Evolutionary conservation across 1,284 basidiomycete species (phyloP).

Genomic region (Trichosporon asahii): DNA sequence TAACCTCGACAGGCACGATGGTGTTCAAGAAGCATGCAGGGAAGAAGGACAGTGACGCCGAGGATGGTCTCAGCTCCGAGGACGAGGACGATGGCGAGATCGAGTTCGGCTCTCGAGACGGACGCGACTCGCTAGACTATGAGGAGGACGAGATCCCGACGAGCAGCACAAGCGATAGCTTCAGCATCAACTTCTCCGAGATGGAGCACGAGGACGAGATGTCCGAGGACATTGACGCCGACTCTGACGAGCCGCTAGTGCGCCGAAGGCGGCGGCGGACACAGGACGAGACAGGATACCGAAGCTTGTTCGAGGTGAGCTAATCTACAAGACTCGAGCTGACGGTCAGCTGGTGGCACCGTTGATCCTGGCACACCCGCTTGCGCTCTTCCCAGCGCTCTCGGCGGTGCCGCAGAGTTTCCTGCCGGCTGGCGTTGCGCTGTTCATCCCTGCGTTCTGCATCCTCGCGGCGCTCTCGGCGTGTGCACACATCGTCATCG

Average conservation of each 20-base stretch:
- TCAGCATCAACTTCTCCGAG: slow-evolving; percentile 9
- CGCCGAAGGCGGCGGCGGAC: slow-evolving; percentile 13
- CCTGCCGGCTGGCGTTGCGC: slow-evolving; percentile 49
- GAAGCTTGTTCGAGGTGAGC: slow-evolving; percentile 21
- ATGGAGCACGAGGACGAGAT: slow-evolving; percentile 13
- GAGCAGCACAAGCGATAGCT: background rate
- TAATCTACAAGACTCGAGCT: too few relatives aligned
- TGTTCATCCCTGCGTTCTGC: slow-evolving; percentile 49
- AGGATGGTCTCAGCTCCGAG: background rate
- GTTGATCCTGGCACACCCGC: slow-evolving; percentile 47
- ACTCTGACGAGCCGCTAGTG: slow-evolving; percentile 19
- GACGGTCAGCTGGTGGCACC: slow-evolving; percentile 45
- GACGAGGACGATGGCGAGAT: slow-evolving; percentile 9
- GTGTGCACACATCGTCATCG: slow-evolving; percentile 51
- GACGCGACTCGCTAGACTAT: slow-evolving; percentile 9
- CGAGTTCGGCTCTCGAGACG: background rate
- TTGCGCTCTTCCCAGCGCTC: slow-evolving; percentile 47
- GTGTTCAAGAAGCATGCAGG: slow-evolving; percentile 1
- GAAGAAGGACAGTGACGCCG: slow-evolving; percentile 7
- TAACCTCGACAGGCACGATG: background rate
- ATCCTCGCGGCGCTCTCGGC: slow-evolving; percentile 41
- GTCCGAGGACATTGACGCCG: slow-evolving; percentile 9
- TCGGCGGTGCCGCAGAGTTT: slow-evolving; percentile 47
- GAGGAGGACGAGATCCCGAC: slow-evolving; percentile 15
- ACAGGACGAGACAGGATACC: slow-evolving; percentile 19